Base-by-base conservation (phyloP, 352 stramenopile species). In the Phytophthora brassicae region DNA sequence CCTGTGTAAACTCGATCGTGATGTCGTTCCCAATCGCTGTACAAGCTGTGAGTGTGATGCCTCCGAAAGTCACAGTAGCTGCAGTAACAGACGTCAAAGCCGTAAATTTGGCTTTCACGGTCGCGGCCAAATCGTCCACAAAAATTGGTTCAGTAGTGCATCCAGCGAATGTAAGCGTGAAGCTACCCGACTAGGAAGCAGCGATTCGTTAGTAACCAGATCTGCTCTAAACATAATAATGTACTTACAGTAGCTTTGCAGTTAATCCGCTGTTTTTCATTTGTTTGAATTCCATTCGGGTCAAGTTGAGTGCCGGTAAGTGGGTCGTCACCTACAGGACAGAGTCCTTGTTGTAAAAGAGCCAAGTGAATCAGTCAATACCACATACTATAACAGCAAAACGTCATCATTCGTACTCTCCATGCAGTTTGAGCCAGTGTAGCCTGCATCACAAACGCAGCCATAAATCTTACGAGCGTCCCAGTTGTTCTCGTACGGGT, bases 401-500 rank as follows among this genome's bases (percentile, higher is more conserved):
- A n/a, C 8, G 8, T 31, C 4, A 31, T 31, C 26, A 31, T 20
- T 55, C 72, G 53, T 75, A 85, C 81, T 74, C 45, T 84, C 66
- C 6, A 50, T 71, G 60, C 92, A 98, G 65, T 80, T 82, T 17
- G 89, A 75, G 1, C 87, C 88, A 1, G 70, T 64, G 55, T 89
- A 97, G 5, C 86, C 87, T 12, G 64, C 19, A 51, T 97, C 88
- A 68, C 90, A 97, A 11, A 90, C 66, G 55, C 90, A 97, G 24
- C 90, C 90, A 14, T 82, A 75, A 48, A 97, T 89, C 60, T 92
- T 92, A 62, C 79, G 35, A 36, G 74, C 79, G 60, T 97, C 90
- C 90, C 90, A 97, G 48, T 82, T 83, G 58, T 74, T 85, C 5
- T 54, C 51, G 61, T 94, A 95, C 6, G 61, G 31, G 45, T 79